These are phyloP conservation scores for Erodium maritimum DNA, from an alignment of 345 rosid species.

Conservation along the genomic window DNA sequence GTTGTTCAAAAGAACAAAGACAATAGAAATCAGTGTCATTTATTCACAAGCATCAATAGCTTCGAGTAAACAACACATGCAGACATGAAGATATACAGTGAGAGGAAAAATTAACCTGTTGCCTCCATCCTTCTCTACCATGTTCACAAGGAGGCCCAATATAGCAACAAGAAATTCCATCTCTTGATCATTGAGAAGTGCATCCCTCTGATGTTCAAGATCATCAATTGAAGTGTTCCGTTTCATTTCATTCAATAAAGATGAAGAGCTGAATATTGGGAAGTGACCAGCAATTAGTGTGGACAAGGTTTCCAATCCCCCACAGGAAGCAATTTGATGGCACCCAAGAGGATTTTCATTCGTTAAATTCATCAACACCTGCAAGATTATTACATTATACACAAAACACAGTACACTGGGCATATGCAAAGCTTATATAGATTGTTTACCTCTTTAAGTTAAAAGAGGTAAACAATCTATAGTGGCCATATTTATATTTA, in stretches of 20 bases:
- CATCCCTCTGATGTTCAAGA: slow-evolving; percentile 24
- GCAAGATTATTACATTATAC: slow-evolving; percentile 10
- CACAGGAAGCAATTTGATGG: slow-evolving; percentile 69
- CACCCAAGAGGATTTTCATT: slow-evolving; percentile 83
- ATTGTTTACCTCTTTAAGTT: background rate
- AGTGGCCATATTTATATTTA: too few species aligned
- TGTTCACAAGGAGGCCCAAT: slow-evolving; percentile 79
- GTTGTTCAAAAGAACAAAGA: background rate
- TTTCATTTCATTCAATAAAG: slow-evolving; percentile 20
- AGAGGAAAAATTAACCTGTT: slow-evolving; percentile 53
- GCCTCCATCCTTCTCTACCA: slow-evolving; percentile 80
- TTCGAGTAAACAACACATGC: slow-evolving; percentile 6
- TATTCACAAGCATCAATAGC: background rate
- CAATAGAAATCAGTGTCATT: background rate
- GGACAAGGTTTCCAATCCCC: slow-evolving; percentile 75
- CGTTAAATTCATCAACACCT: slow-evolving; percentile 92
- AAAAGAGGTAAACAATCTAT: too few species aligned
- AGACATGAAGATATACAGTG: background rate
- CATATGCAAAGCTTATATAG: background rate
- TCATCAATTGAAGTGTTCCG: slow-evolving; percentile 16
- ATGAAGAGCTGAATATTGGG: slow-evolving; percentile 48
- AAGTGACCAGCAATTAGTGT: slow-evolving; percentile 64
- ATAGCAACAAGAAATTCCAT: slow-evolving; percentile 92
- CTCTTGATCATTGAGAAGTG: slow-evolving; percentile 70
- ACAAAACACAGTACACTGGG: background rate